Conservation (phyloP, 108 stramenopile species). For the Cyclotella cryptica region DNA sequence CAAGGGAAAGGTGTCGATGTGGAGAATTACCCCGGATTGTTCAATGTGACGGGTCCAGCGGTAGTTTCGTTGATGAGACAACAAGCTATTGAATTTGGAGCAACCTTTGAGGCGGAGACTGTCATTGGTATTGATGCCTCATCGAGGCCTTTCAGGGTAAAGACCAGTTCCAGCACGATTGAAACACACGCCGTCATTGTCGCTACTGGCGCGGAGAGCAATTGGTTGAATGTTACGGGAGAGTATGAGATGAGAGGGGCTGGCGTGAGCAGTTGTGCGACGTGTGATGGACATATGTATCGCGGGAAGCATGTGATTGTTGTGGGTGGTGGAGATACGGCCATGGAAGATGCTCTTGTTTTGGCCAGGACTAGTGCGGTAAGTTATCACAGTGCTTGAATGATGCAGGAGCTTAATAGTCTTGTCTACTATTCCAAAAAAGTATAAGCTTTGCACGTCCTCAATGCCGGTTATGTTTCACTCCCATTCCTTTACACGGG, state of each 20-base stretch:
- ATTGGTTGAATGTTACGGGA: conserved; percentile 89
- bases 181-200: conserved; percentile 91
- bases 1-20: conserved; percentile 95
- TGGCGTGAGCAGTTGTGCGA: conserved; percentile 94
- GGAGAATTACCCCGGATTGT: conserved; percentile 93
- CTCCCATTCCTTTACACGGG: background rate
- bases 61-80: conserved; percentile 84
- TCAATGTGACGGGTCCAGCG: conserved; percentile 86
- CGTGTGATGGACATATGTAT: conserved; percentile 95
- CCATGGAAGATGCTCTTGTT: conserved; percentile 96
- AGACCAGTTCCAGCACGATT: conserved; percentile 76
- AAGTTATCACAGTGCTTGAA: background rate
- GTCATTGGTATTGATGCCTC: conserved; percentile 70
- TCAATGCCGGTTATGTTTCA: background rate
- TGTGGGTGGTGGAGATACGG: conserved; percentile 96
- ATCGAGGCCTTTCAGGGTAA: conserved; percentile 65
- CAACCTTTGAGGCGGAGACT: conserved; percentile 81
- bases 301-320: conserved; percentile 85
- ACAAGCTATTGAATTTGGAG: conserved; percentile 87
- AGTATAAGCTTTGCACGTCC: background rate
- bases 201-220: conserved; percentile 94
- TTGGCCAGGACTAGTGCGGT: conserved; percentile 81
- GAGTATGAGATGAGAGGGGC: conserved; percentile 91
- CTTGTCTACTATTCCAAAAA: background rate
- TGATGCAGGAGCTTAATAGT: background rate